These are phyloP conservation scores for Solanum lycopersicoides DNA, from an alignment of 257 asterid genomes.

Conservation along the genomic window DNA sequence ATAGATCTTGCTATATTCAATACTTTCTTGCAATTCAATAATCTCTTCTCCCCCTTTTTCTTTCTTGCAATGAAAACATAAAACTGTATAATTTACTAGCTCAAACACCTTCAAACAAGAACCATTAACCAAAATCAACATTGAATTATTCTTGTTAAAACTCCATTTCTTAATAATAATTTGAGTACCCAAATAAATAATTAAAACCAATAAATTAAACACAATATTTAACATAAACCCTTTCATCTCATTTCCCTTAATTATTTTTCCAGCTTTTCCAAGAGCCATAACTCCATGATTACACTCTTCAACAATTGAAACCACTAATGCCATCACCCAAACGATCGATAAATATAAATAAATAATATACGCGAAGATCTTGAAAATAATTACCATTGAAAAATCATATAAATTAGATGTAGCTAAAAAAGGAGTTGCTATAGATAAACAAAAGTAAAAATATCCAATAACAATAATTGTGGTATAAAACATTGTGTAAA, in stretches of 20 bases:
- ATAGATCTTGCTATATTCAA: slow-evolving; percentile 5
- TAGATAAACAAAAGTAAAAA: background rate
- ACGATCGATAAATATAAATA: slow-evolving; percentile 4
- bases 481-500: slow-evolving; percentile 7
- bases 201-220: background rate
- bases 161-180: background rate
- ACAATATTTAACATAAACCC: slow-evolving; percentile 30
- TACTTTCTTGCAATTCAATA: slow-evolving; percentile 10
- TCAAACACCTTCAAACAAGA: slow-evolving; percentile 11
- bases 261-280: slow-evolving; percentile 24
- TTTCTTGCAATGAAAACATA: slow-evolving; percentile 43
- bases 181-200: background rate
- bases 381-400: background rate
- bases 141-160: background rate
- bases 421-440: background rate
- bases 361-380: background rate
- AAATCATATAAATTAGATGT: background rate
- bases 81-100: slow-evolving; percentile 23
- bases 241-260: slow-evolving; percentile 29
- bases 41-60: slow-evolving; percentile 28
- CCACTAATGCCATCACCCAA: slow-evolving; percentile 15
- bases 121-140: background rate
- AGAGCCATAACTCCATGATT: slow-evolving; percentile 25
- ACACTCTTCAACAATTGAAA: slow-evolving; percentile 29
- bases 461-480: slow-evolving; percentile 15